A percentile compares a stretch with the other conserved stretches of the same genome.
Conservation (phyloP, 345 rosid genomes). For the Moringa oleifera region DNA sequence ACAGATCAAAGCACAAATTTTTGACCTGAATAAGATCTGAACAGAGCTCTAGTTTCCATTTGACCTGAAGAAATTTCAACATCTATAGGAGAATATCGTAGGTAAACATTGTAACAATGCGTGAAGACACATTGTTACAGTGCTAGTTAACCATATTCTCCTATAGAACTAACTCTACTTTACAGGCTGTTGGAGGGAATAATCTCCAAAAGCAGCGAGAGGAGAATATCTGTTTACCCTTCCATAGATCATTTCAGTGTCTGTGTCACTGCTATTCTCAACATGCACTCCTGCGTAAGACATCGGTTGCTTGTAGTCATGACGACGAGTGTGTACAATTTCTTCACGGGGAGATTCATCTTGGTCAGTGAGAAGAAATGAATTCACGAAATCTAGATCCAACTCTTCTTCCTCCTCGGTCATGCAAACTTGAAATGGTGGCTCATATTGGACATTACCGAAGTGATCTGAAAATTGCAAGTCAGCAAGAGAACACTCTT, state of each 20-base stretch:
- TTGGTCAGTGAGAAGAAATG: conserved; percentile 1
- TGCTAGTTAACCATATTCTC: background rate
- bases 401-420: conserved; percentile 5
- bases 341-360: background rate
- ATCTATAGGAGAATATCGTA: conserved; percentile 1
- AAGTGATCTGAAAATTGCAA: background rate
- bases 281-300: conserved; percentile 6
- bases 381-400: background rate
- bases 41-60: conserved; percentile 6
- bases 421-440: background rate
- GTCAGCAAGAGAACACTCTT: background rate
- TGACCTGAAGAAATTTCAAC: background rate
- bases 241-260: background rate
- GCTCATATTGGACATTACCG: background rate
- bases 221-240: conserved; percentile 14
- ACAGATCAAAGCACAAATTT: conserved; percentile 1
- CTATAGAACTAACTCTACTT: background rate
- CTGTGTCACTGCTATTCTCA: conserved; percentile 12
- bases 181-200: too few species aligned
- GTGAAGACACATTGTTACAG: background rate
- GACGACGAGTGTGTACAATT: background rate
- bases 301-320: conserved; percentile 14
- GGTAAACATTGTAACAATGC: background rate
- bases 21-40: background rate
- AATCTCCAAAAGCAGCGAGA: background rate